These are phyloP conservation scores for Rhizopogon vesiculosus DNA, from an alignment of 768 basidiomycete species.

Conservation along the genomic window DNA sequence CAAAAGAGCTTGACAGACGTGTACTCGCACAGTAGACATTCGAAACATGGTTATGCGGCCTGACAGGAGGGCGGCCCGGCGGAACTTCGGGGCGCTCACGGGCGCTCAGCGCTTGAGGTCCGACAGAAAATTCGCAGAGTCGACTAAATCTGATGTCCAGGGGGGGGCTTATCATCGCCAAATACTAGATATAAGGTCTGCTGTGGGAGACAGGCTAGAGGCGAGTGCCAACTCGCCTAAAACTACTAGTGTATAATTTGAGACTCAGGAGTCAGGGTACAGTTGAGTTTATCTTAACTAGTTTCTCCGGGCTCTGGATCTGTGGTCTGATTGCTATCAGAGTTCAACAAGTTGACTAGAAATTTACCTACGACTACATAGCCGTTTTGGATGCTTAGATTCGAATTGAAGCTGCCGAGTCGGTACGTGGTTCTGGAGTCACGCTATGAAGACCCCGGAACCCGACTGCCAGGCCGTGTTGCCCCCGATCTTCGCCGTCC, in stretches of 20 bases:
- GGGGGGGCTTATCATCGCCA: too few species aligned
- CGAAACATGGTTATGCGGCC: background rate
- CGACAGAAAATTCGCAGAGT: background rate
- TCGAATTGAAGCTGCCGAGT: too few species aligned
- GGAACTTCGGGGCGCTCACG: too few species aligned
- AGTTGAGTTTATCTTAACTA: background rate
- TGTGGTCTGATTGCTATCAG: background rate
- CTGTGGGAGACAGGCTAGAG: too few species aligned
- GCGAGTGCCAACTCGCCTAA: background rate
- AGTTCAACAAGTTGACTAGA: background rate
- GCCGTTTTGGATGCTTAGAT: too few species aligned
- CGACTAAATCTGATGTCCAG: background rate
- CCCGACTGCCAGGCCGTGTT: background rate
- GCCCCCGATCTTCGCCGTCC: background rate
- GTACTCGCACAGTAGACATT: background rate
- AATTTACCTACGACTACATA: background rate
- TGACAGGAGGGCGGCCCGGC: background rate
- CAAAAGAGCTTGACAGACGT: background rate
- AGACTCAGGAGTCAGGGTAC: too few species aligned
- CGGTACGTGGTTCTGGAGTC: background rate
- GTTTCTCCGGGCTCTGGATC: background rate
- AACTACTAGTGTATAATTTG: too few species aligned
- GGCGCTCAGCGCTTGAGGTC: too few species aligned
- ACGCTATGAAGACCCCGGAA: background rate
- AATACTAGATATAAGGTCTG: too few species aligned